Evolutionary conservation across 2,329 filamentous ascomycete species (phyloP).

Genomic region (Epichloe hybrida): DNA sequence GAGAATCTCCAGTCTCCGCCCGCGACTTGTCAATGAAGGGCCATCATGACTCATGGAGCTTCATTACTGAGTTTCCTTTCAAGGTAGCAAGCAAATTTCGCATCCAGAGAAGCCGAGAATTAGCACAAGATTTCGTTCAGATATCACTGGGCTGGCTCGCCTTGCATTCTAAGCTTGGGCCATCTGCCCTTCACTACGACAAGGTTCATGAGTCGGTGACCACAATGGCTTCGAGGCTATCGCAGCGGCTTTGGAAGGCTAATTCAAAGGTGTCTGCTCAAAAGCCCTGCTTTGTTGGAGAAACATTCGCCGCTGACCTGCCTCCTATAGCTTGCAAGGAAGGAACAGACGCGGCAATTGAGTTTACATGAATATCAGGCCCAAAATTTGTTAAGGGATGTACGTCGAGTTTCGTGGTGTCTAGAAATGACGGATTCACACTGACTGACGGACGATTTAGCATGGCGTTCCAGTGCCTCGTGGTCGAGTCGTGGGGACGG

Average conservation of each 20-base stretch:
- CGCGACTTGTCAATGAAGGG: no score
- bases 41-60: no score
- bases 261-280: not conserved
- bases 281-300: not conserved
- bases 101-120: no score
- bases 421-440: no score
- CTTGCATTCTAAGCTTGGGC: no score
- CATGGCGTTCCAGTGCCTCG: constrained; percentile 13
- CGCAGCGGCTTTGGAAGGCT: not conserved
- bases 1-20: no score
- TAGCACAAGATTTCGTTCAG: no score
- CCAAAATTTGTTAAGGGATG: constrained; percentile 14
- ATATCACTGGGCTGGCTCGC: no score
- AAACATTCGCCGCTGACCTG: not conserved
- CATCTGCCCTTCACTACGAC: no score
- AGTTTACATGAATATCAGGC: constrained; percentile 18
- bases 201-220: not conserved
- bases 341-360: constrained; percentile 6
- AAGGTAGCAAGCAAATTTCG: no score
- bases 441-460: constrained; percentile 8
- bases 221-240: not conserved
- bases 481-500: constrained; percentile 10
- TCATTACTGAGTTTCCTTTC: no score
- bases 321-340: not conserved
- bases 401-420: not conserved